phyloP scores from a whole-genome alignment of 805 yeast genomes.

The Zygosaccharomyces bailii region DNA sequence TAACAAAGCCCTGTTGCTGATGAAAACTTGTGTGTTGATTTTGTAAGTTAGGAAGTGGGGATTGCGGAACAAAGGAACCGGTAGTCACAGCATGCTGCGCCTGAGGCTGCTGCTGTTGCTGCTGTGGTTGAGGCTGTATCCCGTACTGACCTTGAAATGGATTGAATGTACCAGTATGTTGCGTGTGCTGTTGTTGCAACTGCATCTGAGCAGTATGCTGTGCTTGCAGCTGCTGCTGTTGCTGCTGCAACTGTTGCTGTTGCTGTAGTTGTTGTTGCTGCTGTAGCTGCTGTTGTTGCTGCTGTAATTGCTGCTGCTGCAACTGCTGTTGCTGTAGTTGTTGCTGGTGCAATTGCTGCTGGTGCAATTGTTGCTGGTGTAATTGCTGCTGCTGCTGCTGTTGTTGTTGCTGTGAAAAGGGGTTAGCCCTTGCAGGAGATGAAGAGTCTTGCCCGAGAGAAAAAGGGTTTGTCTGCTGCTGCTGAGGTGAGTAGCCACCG shows the following conservation, averaged over 20 bases:
- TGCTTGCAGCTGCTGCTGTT: conserved; percentile 14
- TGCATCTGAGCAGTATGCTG: conserved; percentile 16
- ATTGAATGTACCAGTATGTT: not conserved
- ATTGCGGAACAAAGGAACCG: not conserved
- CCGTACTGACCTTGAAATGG: not conserved
- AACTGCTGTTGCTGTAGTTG: conserved; percentile 8
- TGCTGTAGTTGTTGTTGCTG: conserved; percentile 15
- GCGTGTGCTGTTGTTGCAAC: conserved; percentile 11
- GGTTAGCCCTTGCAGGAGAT: conserved; percentile 10
- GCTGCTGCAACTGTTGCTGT: conserved; percentile 10
- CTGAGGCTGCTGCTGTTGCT: conserved; percentile 5
- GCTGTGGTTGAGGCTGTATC: not conserved
- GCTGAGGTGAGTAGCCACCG: conserved; percentile 45
- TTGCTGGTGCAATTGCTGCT: conserved; percentile 12
- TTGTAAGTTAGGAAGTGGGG: not conserved
- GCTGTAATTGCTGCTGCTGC: conserved; percentile 7
- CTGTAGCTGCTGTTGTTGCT: conserved; percentile 10
- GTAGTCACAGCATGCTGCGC: conserved; percentile 3
- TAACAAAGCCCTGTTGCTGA: conserved; percentile 1
- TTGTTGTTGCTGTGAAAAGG: conserved; percentile 12
- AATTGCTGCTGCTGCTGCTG: conserved; percentile 10
- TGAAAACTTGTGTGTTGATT: not conserved
- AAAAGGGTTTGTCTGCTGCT: conserved; percentile 41
- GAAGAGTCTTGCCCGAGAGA: conserved; percentile 27
- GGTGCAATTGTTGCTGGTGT: conserved; percentile 8